These are phyloP conservation scores for Aspergillus carbonarius DNA, from an alignment of 2,329 filamentous ascomycete genomes.

Conservation along the genomic window DNA sequence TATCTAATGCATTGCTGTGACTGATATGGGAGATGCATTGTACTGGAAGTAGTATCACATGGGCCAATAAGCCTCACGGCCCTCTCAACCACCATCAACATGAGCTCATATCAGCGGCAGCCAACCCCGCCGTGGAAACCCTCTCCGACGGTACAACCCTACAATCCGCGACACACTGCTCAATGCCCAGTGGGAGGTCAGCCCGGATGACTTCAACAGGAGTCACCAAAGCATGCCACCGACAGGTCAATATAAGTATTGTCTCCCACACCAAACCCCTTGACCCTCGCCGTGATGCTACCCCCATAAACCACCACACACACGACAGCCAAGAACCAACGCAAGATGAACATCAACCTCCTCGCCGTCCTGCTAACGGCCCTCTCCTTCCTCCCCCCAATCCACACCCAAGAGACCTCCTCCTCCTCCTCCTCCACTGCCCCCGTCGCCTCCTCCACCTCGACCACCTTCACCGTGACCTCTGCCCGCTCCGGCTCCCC, in stretches of 20 bases:
- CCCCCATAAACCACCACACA: neutral
- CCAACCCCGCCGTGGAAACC: neutral
- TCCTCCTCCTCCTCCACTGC: neutral
- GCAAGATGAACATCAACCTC: neutral
- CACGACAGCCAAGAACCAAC: neutral
- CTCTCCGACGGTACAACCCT: neutral
- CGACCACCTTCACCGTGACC: conserved; percentile 41
- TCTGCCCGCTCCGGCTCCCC: conserved; percentile 47
- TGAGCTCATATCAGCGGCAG: neutral
- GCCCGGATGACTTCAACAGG: neutral
- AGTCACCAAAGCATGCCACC: neutral
- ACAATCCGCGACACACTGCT: neutral
- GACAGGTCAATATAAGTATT: neutral
- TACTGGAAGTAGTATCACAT: too few species aligned
- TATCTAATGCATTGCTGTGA: neutral
- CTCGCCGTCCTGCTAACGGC: neutral
- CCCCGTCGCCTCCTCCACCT: neutral
- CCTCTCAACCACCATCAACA: neutral
- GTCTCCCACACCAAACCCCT: neutral
- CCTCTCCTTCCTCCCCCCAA: neutral
- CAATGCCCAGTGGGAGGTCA: neutral
- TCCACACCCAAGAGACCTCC: neutral
- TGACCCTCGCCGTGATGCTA: neutral
- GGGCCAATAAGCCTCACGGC: too few species aligned
- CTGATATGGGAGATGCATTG: neutral